Base-by-base conservation (phyloP, 108 stramenopile genomes). In the Nitzschia sp. region DNA sequence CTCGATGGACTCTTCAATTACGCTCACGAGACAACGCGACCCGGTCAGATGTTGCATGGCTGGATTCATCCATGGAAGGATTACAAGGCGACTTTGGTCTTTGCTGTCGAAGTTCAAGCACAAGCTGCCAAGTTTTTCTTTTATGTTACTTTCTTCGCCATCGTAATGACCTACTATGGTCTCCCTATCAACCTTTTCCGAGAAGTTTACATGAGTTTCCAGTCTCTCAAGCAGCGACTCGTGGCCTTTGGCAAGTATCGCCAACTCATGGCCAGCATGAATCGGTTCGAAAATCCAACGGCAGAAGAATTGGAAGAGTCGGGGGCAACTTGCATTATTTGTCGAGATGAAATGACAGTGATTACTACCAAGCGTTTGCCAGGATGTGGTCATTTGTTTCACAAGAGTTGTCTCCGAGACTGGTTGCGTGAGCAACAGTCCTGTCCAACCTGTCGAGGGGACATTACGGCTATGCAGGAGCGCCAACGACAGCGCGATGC, bases 391-490 rank as follows among this genome's bases (percentile, higher is more conserved):
- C 98, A 99, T 76, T 80, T 95, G 19, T 98, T 79, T 48, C 82
- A 83, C 70, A 74, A 79, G 54, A 71, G 69, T 46, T 98, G 97
- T 77, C 76, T 97, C n/a, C 85, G 97, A 27, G 90, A 96, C 57
- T 99, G 98, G 98, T 79, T 99, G 61, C 95, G 97, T 45, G 97
- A 98, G 79, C 98, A 98, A 70, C 98, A 98, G 71, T 82, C 90
- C 18, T 99, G 98, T 82, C 97, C 97, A 2, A 97, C 97, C 23
- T 99, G 97, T 83, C 89, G 97, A 34, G 84, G 87, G 24, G 95
- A 98, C 71, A 97, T 97, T 72, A 79, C 82, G 31, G 81, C 86
- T 1, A 86, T 82, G 74, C 80, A 92, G 59, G 86, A 85, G 5
- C 54, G 74, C 21, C 67, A 77, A 60, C 69, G 57, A 35, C 35